Conservation (phyloP, 805 yeast genomes). For the Saccharomycopsis schoenii region DNA sequence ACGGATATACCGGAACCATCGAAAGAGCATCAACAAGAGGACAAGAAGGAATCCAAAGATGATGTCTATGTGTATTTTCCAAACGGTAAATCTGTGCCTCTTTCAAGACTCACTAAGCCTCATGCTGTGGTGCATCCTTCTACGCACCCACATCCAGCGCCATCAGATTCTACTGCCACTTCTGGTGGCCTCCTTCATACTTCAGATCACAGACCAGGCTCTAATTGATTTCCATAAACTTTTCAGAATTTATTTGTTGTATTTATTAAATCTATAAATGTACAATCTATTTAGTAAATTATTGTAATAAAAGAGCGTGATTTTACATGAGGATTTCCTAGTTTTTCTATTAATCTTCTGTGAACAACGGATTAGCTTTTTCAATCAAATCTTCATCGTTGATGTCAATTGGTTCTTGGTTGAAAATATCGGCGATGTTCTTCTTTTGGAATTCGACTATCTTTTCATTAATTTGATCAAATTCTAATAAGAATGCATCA, state of each 20-base stretch:
- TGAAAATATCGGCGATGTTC: constrained; percentile 51
- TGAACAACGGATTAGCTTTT: not conserved
- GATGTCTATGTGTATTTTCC: constrained; percentile 6
- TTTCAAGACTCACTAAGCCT: constrained; percentile 12
- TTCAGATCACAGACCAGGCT: not conserved
- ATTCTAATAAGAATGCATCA: constrained; percentile 90
- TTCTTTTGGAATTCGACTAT: constrained; percentile 55
- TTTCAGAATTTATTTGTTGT: not conserved
- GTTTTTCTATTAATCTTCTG: not conserved
- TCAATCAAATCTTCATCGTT: constrained; percentile 30
- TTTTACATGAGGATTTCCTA: too few species aligned
- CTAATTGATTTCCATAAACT: not conserved
- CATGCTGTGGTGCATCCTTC: constrained; percentile 10
- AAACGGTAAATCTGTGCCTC: constrained; percentile 15
- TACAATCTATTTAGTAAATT: not conserved
- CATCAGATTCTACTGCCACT: not conserved
- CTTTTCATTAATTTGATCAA: constrained; percentile 65
- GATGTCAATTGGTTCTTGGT: constrained; percentile 30
- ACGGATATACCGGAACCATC: not conserved
- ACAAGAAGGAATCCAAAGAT: not conserved
- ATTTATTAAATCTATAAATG: not conserved
- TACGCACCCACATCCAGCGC: not conserved
- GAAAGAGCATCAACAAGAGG: not conserved
- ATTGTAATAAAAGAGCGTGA: too few species aligned
- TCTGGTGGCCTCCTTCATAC: constrained; percentile 4